Evolutionary conservation across 306 rosid genomes (phyloP), one percentile per base, ranked within the genome.

Genomic region (Gastrolobium bilobum): DNA sequence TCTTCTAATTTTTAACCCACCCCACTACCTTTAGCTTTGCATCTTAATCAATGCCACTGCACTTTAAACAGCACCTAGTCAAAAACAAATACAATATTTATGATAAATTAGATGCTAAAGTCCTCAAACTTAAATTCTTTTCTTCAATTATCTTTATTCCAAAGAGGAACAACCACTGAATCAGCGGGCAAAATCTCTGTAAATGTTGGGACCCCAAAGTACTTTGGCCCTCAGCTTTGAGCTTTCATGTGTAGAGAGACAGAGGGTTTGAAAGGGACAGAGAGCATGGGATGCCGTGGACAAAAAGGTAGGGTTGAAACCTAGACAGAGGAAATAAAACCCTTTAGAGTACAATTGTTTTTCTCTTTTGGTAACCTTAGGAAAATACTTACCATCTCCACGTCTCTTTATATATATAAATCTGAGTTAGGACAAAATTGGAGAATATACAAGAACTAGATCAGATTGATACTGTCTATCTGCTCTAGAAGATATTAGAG

Each of bases 61-160:
- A 81, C 99, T 95, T 96, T 91, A 54, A 82, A 84, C 84, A 80
- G 63, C 97, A 86, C 35, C 31, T 68, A 78, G 98, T 96, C 93
- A 91, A 93, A 90, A 90, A 79, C 72, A 82, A 82, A 30, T 11
- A 60, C 67, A 76, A 71, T 75, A 68, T 70, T 56, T 75, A 9
- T 42, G 62, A 81, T 78, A 59, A 68, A 71, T 78, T 81, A 81
- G 85, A 83, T 87, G 71, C 89, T 82, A 81, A 86, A 81, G 87
- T 48, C 51, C 76, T 47, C 59, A 73, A 59, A 50, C 33, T 43
- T n/a, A 46, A 40, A 70, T 42, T 75, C 81, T 85, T 50, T 65
- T 79, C 64, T 65, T 81, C 81, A 75, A 73, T 80, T 78, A 47
- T 75, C 83, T 84, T 87, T 80, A 75, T 64, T 59, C 71, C 62